A percentile compares a stretch with the other conserved stretches of the same genome.
Conservation (phyloP, 2,329 filamentous ascomycete genomes). For the Neophaeococcomyces mojaviensis region DNA sequence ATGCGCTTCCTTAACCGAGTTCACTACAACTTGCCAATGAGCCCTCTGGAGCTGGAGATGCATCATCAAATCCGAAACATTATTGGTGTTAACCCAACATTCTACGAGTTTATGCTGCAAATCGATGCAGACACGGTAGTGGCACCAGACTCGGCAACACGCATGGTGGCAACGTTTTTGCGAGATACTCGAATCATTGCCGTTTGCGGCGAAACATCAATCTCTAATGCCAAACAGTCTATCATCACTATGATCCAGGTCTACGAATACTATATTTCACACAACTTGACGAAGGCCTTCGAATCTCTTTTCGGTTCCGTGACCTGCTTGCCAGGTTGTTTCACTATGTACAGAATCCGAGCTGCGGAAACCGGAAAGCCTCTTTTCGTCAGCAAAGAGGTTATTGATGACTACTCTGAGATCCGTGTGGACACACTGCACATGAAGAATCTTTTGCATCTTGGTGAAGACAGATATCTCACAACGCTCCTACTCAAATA, state of each 20-base stretch:
- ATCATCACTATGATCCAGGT: conserved; percentile 99
- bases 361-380: conserved; percentile 92
- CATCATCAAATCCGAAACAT: conserved; percentile 98
- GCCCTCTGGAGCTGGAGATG: conserved; percentile 92
- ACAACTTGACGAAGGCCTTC: conserved; percentile 94
- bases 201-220: conserved; percentile 85
- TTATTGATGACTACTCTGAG: conserved; percentile 79
- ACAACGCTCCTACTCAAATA: conserved; percentile 90
- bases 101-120: conserved; percentile 94
- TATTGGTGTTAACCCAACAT: conserved; percentile 95
- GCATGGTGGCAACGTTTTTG: conserved; percentile 84
- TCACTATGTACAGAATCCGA: conserved; percentile 97
- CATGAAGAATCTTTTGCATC: conserved; percentile 95
- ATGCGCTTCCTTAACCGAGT: conserved; percentile 99
- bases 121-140: conserved; percentile 98
- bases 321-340: conserved; percentile 96
- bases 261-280: conserved; percentile 99
- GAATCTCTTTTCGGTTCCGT: conserved; percentile 95
- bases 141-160: conserved; percentile 77
- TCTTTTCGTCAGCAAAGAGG: conserved; percentile 86
- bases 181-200: conserved; percentile 90
- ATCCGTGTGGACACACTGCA: conserved; percentile 96
- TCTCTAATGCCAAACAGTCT: conserved; percentile 87
- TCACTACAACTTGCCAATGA: conserved; percentile 96
- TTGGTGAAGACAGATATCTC: conserved; percentile 95